Evolutionary conservation across 2,329 filamentous ascomycete species (phyloP), one percentile per base, ranked within the genome.

Genomic region (Alternaria postmessia): DNA sequence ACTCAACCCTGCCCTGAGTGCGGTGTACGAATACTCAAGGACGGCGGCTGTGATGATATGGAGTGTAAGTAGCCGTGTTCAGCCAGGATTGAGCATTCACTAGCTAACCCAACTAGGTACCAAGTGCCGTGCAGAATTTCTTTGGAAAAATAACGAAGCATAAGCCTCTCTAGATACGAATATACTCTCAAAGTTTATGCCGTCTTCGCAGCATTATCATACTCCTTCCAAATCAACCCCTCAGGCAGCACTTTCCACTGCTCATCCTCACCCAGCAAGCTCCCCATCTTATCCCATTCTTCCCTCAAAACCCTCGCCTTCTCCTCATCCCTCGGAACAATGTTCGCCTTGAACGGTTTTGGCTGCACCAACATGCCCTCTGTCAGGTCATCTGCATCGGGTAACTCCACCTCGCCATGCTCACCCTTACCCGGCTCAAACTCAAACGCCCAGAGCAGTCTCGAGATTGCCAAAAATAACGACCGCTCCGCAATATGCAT

Each of bases 401-500:
- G 66, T 20, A 64, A 26, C 3, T 68, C 47, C 1, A 62, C 61
- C 4, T 53, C 24, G 1, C 64, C 65, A 3, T 61, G 6, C 5
- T 4, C 47, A 42, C 59, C 56, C 1, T 1, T 12, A 2, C 42
- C 65, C 5, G 51, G 52, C 3, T 54, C 24, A 7, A 72, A 61
- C 6, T 77, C 59, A 56, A 79, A 76, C 2, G 67, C 74, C 78
- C 78, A 80, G 1, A 79, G 61, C 8, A 78, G 12, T 5, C 73
- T 65, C 7, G 77, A 65, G 3, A 79, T 71, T 4, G 66, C 69
- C 4, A 78, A 57, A 28, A 74, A 77, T 1, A 79, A 44, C 3
- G 64, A 72, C 5, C 72, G 65, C 36, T 77, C 72, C 0, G 72
- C 78, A 34, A 80, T 71, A 46, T 79, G 76, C 65, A 77, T 78